Evolutionary conservation across 2,329 filamentous ascomycete species (phyloP).

Genomic region (Aspergillus oerlinghausenensis): DNA sequence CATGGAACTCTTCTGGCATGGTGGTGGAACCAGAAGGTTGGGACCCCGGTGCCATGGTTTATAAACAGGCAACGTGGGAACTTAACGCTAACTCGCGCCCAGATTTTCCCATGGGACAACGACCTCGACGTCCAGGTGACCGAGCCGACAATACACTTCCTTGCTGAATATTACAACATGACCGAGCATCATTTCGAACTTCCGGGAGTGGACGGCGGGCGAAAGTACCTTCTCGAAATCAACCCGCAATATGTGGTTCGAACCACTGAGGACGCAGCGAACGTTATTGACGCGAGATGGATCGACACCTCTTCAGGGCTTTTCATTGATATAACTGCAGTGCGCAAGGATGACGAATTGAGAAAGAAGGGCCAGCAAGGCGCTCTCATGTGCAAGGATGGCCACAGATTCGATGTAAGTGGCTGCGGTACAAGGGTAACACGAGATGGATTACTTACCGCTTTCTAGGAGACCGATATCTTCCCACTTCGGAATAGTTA

Average conservation of each 20-base stretch:
- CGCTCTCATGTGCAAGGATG: slow-evolving; percentile 54
- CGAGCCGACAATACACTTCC: slow-evolving; percentile 50
- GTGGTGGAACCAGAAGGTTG: slow-evolving; percentile 57
- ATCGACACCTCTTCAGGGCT: slow-evolving; percentile 56
- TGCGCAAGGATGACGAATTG: slow-evolving; percentile 44
- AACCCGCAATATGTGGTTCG: slow-evolving; percentile 52
- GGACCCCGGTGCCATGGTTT: background rate
- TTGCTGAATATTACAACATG: slow-evolving; percentile 60
- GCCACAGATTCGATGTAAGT: slow-evolving; percentile 47
- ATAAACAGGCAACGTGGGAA: background rate
- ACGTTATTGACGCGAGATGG: slow-evolving; percentile 59
- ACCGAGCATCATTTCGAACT: slow-evolving; percentile 50
- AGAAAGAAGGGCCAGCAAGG: slow-evolving; percentile 36
- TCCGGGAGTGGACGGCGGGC: slow-evolving; percentile 28
- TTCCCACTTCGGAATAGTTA: slow-evolving; percentile 53
- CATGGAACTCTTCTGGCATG: slow-evolving; percentile 58
- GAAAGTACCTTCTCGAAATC: slow-evolving; percentile 54
- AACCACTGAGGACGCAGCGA: slow-evolving; percentile 44
- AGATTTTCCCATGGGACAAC: slow-evolving; percentile 59
- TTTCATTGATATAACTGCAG: slow-evolving; percentile 59
- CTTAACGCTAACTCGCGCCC: slow-evolving; percentile 5
- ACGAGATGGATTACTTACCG: background rate
- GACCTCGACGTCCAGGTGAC: slow-evolving; percentile 58
- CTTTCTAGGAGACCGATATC: slow-evolving; percentile 46
- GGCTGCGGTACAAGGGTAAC: background rate